Percentiles rank a stretch among this genome's conserved stretches.
These are phyloP conservation scores for Pichia scutulata DNA, from an alignment of 805 yeast species.

Conservation along the genomic window DNA sequence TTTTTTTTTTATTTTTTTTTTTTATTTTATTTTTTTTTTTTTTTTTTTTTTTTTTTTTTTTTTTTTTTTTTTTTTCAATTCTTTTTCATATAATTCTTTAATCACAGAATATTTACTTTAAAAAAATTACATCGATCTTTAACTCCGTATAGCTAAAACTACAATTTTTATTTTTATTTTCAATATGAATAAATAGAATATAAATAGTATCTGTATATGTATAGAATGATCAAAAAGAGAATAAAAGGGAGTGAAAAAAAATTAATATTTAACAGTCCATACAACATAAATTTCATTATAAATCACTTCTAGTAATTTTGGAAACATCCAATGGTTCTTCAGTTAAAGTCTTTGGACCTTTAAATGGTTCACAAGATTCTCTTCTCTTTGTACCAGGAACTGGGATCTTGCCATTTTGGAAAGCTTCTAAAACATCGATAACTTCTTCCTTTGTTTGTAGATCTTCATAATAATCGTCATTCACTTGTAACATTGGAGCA, in stretches of 20 bases:
- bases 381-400: conserved; percentile 62
- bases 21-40: too few relatives aligned
- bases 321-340: conserved; percentile 64
- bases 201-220: not conserved
- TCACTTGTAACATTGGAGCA: conserved; percentile 81
- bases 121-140: too few relatives aligned
- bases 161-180: not conserved
- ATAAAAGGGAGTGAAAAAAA: not conserved
- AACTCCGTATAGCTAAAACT: too few relatives aligned
- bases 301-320: conserved; percentile 64
- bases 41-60: too few relatives aligned
- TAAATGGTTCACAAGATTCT: conserved; percentile 67
- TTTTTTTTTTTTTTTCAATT: too few relatives aligned
- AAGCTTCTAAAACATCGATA: conserved; percentile 49
- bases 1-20: too few relatives aligned
- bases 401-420: conserved; percentile 56
- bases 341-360: conserved; percentile 58
- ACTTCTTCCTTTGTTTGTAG: conserved; percentile 57
- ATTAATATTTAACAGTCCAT: too few relatives aligned
- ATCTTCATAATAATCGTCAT: conserved; percentile 80
- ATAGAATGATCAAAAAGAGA: too few relatives aligned
- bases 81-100: not conserved
- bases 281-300: conserved; percentile 35
- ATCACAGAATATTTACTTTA: too few relatives aligned
- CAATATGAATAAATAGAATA: not conserved